Base-by-base conservation (phyloP, 2,329 filamentous ascomycete genomes). In the Stemphylium beticola region DNA sequence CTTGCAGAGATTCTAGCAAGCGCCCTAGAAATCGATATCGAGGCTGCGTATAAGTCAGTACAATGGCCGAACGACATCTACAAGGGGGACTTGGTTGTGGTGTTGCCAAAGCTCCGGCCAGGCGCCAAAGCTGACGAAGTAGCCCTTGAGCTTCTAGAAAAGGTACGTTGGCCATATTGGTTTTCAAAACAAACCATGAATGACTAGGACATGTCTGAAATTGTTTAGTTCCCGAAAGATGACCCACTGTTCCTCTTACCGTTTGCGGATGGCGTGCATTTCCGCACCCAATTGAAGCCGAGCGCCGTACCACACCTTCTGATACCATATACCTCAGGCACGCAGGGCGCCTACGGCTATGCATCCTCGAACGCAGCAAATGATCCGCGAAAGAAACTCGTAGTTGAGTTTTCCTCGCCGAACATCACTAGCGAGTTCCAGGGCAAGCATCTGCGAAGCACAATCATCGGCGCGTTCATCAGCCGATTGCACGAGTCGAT, bases 371-470 rank as follows among this genome's bases (percentile, higher is more conserved):
- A 32, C 2, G 12, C 12, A 86, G 77, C 82, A 2, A 79, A 77
- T 40, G 74, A 78, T 52, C 81, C 78, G 53, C 77, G 77, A 53
- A 87, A 87, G 76, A 81, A 79, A 55, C 68, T 83, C 3, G 79
- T 91, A 29, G 80, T 91, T 60, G 89, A 91, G 65, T 91, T 91
- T 67, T 90, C 87, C 1, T 90, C 87, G 0, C 89, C 89, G 26
- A 91, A 91, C 68, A 89, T 91, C 50, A 87, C 87, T 26, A 90
- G 88, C 72, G 88, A 86, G 14, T 88, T 90, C 67, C 83, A 88
- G 61, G 85, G 83, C 18, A 84, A 83, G 5, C 86, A 90, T 74
- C 76, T 89, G 38, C 82, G 86, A 57, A 88, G 85, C 62, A 89
- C 87, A 17, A 86, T 89, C 41, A 82, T 89, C 40, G 87, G 87